Percentiles rank a stretch among this genome's conserved stretches.
Conservation (phyloP, 2,329 filamentous ascomycete species). For the Microsporum ferrugineum region DNA sequence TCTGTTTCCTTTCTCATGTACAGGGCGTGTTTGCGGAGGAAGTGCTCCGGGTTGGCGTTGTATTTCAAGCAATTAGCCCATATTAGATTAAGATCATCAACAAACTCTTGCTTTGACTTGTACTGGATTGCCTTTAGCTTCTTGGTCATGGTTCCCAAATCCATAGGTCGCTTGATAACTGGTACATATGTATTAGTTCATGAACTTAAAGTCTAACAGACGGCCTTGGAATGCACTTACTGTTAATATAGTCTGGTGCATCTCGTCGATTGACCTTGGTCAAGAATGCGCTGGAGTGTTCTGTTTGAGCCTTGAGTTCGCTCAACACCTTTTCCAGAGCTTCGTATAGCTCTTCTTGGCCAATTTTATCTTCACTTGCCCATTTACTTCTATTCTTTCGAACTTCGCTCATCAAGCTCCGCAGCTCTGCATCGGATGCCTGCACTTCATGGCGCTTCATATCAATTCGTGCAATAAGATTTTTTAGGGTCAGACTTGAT, state of each 20-base stretch:
- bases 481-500: constrained; percentile 90
- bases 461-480: constrained; percentile 91
- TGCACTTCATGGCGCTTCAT: constrained; percentile 79
- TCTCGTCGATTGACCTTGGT: constrained; percentile 94
- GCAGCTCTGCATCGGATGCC: constrained; percentile 84
- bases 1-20: constrained; percentile 97
- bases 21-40: constrained; percentile 80
- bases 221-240: constrained; percentile 43
- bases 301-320: constrained; percentile 91
- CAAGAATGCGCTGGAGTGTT: constrained; percentile 93
- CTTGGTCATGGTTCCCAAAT: constrained; percentile 95
- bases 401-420: constrained; percentile 91
- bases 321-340: constrained; percentile 92
- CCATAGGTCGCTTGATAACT: constrained; percentile 97
- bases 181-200: constrained; percentile 2
- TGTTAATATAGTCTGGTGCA: constrained; percentile 84
- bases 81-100: constrained; percentile 83
- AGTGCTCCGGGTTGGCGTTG: constrained; percentile 80
- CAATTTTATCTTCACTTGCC: constrained; percentile 94
- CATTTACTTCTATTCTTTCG: constrained; percentile 97
- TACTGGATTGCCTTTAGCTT: constrained; percentile 73
- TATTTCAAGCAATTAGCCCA: constrained; percentile 97
- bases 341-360: constrained; percentile 96
- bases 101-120: constrained; percentile 88
- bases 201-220: not conserved